These are phyloP conservation scores for Pleurotus tuoliensis DNA, from an alignment of 768 basidiomycete genomes.

Conservation along the genomic window DNA sequence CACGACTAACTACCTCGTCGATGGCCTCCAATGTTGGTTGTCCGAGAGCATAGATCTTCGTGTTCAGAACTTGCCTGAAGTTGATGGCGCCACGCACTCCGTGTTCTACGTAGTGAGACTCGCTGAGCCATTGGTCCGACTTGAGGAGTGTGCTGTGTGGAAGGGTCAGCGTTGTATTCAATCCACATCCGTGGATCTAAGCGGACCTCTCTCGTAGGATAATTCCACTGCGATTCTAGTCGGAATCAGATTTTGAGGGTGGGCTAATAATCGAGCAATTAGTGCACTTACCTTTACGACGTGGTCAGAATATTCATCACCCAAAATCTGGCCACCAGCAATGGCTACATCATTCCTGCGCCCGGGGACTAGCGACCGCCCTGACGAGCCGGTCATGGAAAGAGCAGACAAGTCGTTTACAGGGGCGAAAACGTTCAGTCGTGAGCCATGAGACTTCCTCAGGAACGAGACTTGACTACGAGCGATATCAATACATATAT, in stretches of 20 bases:
- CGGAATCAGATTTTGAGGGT: not conserved
- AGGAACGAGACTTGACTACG: conserved; percentile 82
- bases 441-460: conserved; percentile 74
- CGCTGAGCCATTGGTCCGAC: conserved; percentile 86
- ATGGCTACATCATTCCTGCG: conserved; percentile 72
- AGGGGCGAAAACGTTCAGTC: conserved; percentile 88
- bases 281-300: conserved; percentile 68
- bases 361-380: conserved; percentile 56
- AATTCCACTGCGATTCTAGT: conserved; percentile 85
- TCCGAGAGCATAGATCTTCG: conserved; percentile 86
- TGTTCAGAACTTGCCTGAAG: conserved; percentile 79
- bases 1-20: conserved; percentile 65
- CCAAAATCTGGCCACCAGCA: conserved; percentile 79
- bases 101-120: conserved; percentile 60
- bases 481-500: not conserved
- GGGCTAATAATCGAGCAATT: not conserved
- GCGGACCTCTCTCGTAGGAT: conserved; percentile 83
- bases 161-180: not conserved
- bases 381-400: conserved; percentile 63
- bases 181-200: not conserved
- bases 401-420: conserved; percentile 83
- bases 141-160: conserved; percentile 72
- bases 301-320: conserved; percentile 94
- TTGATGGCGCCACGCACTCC: conserved; percentile 92
- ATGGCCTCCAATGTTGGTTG: conserved; percentile 91